Percentiles rank a stretch among this genome's conserved stretches.
Conservation (phyloP, 768 basidiomycete genomes). For the Ephemerocybe angulata region DNA sequence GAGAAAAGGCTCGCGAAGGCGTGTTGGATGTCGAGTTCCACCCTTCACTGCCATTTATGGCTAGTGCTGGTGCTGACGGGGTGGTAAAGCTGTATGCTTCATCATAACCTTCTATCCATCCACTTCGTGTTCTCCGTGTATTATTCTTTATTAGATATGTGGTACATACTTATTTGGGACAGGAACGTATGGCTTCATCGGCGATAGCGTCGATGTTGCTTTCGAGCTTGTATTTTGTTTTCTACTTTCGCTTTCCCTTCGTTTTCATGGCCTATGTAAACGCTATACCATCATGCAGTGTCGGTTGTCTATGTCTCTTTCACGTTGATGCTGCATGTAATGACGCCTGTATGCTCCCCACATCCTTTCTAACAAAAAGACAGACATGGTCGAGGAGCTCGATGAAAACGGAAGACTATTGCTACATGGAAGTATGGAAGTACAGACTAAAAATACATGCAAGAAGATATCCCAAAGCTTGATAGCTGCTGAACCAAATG, state of each 20-base stretch:
- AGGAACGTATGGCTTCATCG: constrained; percentile 16
- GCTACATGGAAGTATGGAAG: constrained; percentile 3
- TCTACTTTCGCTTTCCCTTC: constrained; percentile 24
- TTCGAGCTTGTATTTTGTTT: constrained; percentile 25
- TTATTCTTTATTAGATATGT: constrained; percentile 24
- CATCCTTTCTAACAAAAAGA: background rate
- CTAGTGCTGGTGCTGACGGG: constrained; percentile 94
- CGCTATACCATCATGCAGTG: constrained; percentile 13
- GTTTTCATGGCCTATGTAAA: constrained; percentile 23
- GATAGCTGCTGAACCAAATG: background rate
- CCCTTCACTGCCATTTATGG: constrained; percentile 79
- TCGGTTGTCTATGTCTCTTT: background rate
- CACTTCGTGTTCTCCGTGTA: background rate
- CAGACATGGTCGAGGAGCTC: background rate
- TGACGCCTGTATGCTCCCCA: constrained; percentile 2
- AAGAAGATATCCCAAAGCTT: background rate
- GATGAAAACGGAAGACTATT: background rate
- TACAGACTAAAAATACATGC: constrained; percentile 3
- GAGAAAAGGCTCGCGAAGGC: constrained; percentile 87
- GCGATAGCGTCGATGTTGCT: constrained; percentile 15
- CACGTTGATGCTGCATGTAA: background rate
- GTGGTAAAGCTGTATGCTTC: constrained; percentile 89
- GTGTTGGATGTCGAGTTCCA: constrained; percentile 87
- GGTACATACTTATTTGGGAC: constrained; percentile 35
- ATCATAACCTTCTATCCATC: constrained; percentile 46